Evolutionary conservation across 2,329 filamentous ascomycete genomes (phyloP).

Genomic region (Drechmeria coniospora): DNA sequence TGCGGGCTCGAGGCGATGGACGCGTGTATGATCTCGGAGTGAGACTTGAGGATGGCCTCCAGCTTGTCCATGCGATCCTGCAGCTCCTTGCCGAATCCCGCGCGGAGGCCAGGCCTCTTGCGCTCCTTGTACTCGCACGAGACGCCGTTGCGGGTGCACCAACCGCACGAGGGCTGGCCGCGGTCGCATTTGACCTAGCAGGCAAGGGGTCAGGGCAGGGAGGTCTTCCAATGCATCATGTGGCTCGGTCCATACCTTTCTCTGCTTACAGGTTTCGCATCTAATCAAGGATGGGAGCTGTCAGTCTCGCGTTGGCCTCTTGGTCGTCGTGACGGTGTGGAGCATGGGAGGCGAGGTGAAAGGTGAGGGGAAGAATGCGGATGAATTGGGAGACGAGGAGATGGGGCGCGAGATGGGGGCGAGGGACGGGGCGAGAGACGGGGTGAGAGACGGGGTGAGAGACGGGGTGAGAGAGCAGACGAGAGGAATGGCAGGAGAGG

Average conservation of each 20-base stretch:
- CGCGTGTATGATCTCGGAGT: constrained; percentile 50
- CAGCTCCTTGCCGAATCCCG: constrained; percentile 56
- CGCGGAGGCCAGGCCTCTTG: constrained; percentile 50
- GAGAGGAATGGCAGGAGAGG: no score
- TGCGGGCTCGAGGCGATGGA: constrained; percentile 27
- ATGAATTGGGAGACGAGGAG: background rate
- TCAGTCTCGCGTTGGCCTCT: constrained; percentile 18
- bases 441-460: no score
- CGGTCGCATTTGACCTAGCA: constrained; percentile 58
- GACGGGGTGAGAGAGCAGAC: no score
- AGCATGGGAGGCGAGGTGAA: constrained; percentile 4
- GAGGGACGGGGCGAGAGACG: no score
- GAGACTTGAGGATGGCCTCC: constrained; percentile 48
- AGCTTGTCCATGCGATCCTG: constrained; percentile 57
- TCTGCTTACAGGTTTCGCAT: constrained; percentile 65
- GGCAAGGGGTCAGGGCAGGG: constrained; percentile 3
- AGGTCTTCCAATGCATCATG: constrained; percentile 2
- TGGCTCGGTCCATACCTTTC: constrained; percentile 65
- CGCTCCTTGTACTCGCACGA: constrained; percentile 53
- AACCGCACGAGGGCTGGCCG: constrained; percentile 55
- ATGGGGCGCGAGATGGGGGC: background rate
- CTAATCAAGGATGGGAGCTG: constrained; percentile 26
- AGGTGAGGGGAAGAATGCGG: background rate
- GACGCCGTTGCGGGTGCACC: constrained; percentile 49
- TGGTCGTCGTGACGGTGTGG: constrained; percentile 1